A percentile compares a stretch with the other conserved stretches of the same genome.
Evolutionary conservation across 225 moss, liverwort and hornwort genomes (phyloP).

Genomic region (Lunularia cruciata): DNA sequence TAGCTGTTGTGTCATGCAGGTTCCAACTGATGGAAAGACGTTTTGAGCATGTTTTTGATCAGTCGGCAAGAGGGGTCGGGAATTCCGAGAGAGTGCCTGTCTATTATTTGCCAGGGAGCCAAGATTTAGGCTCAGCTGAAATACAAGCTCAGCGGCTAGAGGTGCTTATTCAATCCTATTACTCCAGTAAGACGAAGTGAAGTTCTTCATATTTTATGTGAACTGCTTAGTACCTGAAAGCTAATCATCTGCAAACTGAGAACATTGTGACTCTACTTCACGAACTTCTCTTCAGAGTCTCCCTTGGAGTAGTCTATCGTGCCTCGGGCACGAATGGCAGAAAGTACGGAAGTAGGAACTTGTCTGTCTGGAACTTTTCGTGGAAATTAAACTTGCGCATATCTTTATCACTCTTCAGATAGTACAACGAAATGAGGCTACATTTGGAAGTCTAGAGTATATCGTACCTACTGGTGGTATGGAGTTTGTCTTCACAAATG

Average conservation of each 20-base stretch:
- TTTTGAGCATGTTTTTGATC: slow-evolving; percentile 72
- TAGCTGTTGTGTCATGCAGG: no score
- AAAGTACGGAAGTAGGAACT: no score
- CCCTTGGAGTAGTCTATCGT: no score
- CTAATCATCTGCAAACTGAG: no score
- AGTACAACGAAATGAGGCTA: slow-evolving; percentile 2
- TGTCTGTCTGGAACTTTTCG: no score
- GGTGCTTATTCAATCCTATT: slow-evolving; percentile 34
- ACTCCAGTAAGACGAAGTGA: no score
- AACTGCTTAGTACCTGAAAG: no score
- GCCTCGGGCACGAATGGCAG: no score
- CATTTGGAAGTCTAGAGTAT: slow-evolving; percentile 59
- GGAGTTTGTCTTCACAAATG: slow-evolving; percentile 76
- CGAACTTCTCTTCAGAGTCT: no score
- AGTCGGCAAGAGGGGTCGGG: slow-evolving; percentile 53
- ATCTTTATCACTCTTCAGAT: slow-evolving; percentile 7
- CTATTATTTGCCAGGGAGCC: slow-evolving; percentile 67
- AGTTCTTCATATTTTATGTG: no score
- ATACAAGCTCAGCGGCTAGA: slow-evolving; percentile 47
- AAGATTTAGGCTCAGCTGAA: slow-evolving; percentile 73
- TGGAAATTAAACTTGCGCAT: slow-evolving; percentile 7
- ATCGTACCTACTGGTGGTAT: slow-evolving; percentile 55
- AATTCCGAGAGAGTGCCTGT: slow-evolving; percentile 54
- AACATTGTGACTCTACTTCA: no score
- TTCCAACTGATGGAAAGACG: slow-evolving; percentile 58